Evolutionary conservation across 805 yeast species (phyloP).

Genomic region (Candida schatavii): DNA sequence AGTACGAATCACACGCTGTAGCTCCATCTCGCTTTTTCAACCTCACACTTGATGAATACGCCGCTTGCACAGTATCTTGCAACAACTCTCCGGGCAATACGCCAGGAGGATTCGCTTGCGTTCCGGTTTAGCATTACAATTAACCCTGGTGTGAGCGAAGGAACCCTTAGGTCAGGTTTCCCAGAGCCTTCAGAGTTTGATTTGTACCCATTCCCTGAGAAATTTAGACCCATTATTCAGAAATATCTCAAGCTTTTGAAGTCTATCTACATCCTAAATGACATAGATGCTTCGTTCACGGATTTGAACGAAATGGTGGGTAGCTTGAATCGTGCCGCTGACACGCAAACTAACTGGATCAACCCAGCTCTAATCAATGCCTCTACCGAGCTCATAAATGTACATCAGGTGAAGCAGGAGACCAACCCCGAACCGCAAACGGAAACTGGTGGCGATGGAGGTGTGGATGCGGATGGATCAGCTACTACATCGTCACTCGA

Average conservation of each 20-base stretch:
- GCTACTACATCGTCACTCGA: slow-evolving; percentile 36
- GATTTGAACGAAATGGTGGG: slow-evolving; percentile 42
- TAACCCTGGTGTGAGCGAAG: slow-evolving; percentile 32
- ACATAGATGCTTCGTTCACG: slow-evolving; percentile 30
- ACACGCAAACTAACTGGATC: slow-evolving; percentile 52
- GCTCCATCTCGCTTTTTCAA: too few relatives aligned
- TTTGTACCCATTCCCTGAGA: slow-evolving; percentile 34
- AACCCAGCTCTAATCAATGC: slow-evolving; percentile 40
- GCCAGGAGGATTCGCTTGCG: not conserved
- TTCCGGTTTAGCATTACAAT: slow-evolving; percentile 25
- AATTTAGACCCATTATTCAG: slow-evolving; percentile 31
- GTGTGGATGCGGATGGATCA: slow-evolving; percentile 15
- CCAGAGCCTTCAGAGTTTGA: slow-evolving; percentile 41
- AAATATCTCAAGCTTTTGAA: slow-evolving; percentile 34
- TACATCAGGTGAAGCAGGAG: slow-evolving; percentile 35
- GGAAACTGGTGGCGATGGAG: slow-evolving; percentile 19
- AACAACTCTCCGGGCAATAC: not conserved
- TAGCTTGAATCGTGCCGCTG: slow-evolving; percentile 51
- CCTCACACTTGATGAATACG: slow-evolving; percentile 4
- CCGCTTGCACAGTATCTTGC: slow-evolving; percentile 1
- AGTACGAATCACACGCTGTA: too few relatives aligned
- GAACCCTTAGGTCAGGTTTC: slow-evolving; percentile 28
- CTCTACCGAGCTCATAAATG: slow-evolving; percentile 39
- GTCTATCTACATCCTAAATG: slow-evolving; percentile 28
- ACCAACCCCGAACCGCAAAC: slow-evolving; percentile 25